phyloP scores from a whole-genome alignment of 2,329 filamentous ascomycete species.

The Xenoacremonium recifei region DNA sequence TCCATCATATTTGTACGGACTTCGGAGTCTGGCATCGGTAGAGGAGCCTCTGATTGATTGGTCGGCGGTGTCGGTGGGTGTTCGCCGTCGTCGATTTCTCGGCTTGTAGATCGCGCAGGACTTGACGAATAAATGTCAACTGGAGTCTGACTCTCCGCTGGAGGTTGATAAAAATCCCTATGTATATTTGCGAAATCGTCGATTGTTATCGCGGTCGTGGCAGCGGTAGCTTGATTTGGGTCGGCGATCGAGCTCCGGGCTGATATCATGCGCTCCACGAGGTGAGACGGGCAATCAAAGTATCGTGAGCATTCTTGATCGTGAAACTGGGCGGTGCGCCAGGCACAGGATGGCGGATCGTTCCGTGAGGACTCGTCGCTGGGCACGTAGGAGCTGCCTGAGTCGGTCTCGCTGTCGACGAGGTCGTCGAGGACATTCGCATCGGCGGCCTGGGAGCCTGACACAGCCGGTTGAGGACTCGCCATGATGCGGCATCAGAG shows the following conservation, averaged over 20 bases:
- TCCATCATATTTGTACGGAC: slow-evolving; percentile 3
- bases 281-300: slow-evolving; percentile 49
- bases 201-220: slow-evolving; percentile 3
- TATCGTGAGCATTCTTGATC: slow-evolving; percentile 46
- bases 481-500: slow-evolving; percentile 26
- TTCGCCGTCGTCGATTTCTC: too few relatives aligned
- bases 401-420: slow-evolving; percentile 21
- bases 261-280: slow-evolving; percentile 37
- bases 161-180: too few relatives aligned
- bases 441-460: slow-evolving; percentile 17
- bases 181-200: too few relatives aligned
- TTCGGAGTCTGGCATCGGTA: too few relatives aligned
- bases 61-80: too few relatives aligned
- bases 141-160: too few relatives aligned
- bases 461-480: slow-evolving; percentile 20
- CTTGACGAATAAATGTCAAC: too few relatives aligned
- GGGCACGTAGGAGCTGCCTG: slow-evolving; percentile 39
- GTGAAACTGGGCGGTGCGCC: slow-evolving; percentile 37
- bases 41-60: too few relatives aligned
- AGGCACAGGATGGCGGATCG: slow-evolving; percentile 31
- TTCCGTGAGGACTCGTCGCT: slow-evolving; percentile 29
- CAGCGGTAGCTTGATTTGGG: too few relatives aligned
- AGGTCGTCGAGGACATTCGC: slow-evolving; percentile 12
- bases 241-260: slow-evolving; percentile 21
- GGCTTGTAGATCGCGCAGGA: too few relatives aligned